phyloP scores from a whole-genome alignment of 129 eudicot genomes.

The Sambucus nigra region DNA sequence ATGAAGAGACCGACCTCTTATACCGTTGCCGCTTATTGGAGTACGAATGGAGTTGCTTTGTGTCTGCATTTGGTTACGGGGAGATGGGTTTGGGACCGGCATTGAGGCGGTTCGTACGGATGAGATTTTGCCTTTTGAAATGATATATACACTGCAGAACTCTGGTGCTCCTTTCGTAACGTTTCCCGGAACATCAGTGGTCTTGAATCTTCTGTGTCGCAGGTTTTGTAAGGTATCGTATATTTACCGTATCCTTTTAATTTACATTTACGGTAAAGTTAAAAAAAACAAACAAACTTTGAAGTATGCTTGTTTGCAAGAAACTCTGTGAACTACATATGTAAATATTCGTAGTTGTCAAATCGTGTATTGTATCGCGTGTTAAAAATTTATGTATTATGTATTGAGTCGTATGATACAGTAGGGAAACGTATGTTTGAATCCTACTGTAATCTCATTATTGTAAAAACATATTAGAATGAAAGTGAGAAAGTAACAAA shows the following conservation, averaged over 20 bases:
- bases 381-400: no score
- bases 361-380: no score
- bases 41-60: neutral
- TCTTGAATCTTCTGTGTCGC: conserved; percentile 31
- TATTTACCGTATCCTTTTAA: no score
- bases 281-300: neutral
- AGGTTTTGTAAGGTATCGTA: neutral
- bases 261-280: no score
- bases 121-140: conserved; percentile 38
- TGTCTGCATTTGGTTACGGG: conserved; percentile 8
- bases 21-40: conserved; percentile 7
- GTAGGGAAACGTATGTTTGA: no score
- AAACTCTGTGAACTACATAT: no score
- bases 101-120: conserved; percentile 17
- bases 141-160: conserved; percentile 38
- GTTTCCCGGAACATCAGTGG: conserved; percentile 18
- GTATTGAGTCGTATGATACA: no score
- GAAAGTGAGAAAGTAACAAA: no score
- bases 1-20: conserved; percentile 14
- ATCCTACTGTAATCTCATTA: no score
- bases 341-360: no score
- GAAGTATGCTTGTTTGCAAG: no score
- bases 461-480: no score
- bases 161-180: conserved; percentile 33
- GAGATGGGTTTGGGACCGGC: conserved; percentile 13